phyloP scores from a whole-genome alignment of 495 filamentous ascomycete genomes.

The Hypoxylon perforatum region DNA sequence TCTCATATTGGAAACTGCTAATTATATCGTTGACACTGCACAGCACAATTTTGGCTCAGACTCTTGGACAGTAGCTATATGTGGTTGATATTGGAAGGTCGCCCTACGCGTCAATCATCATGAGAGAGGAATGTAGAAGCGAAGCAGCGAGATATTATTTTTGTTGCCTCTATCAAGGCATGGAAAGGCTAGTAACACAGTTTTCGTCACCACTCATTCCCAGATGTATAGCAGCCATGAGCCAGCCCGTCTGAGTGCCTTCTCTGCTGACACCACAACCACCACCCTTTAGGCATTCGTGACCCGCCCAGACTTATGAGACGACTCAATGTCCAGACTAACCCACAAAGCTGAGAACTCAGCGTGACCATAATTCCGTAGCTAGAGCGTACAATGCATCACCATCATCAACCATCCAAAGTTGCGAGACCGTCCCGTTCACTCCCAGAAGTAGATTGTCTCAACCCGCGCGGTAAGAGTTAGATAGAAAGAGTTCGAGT shows the following conservation, averaged over 20 bases:
- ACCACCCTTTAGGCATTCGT: slow-evolving; percentile 10
- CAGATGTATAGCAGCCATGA: slow-evolving; percentile 14
- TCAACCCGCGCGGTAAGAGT: slow-evolving; percentile 23
- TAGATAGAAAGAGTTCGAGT: slow-evolving; percentile 16
- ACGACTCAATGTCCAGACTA: not conserved
- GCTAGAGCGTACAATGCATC: slow-evolving; percentile 20
- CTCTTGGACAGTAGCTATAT: too few relatives aligned
- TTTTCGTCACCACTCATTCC: slow-evolving; percentile 11
- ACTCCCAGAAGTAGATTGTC: slow-evolving; percentile 10
- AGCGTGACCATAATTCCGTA: slow-evolving; percentile 26
- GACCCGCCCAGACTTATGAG: slow-evolving; percentile 3
- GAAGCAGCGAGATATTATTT: slow-evolving; percentile 35
- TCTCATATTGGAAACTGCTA: too few relatives aligned
- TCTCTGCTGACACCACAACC: not conserved
- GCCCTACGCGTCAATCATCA: not conserved
- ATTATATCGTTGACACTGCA: too few relatives aligned
- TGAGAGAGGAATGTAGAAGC: not conserved
- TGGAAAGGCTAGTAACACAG: slow-evolving; percentile 7
- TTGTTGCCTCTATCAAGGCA: slow-evolving; percentile 18
- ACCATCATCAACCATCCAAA: slow-evolving; percentile 29
- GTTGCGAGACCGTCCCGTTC: slow-evolving; percentile 10
- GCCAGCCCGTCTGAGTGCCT: slow-evolving; percentile 7
- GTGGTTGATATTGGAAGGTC: too few relatives aligned
- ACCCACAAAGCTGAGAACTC: slow-evolving; percentile 4
- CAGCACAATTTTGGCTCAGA: too few relatives aligned